Percentiles rank a stretch among this genome's conserved stretches.
These are phyloP conservation scores for Trametes maxima DNA, from an alignment of 768 basidiomycete species.

Conservation along the genomic window DNA sequence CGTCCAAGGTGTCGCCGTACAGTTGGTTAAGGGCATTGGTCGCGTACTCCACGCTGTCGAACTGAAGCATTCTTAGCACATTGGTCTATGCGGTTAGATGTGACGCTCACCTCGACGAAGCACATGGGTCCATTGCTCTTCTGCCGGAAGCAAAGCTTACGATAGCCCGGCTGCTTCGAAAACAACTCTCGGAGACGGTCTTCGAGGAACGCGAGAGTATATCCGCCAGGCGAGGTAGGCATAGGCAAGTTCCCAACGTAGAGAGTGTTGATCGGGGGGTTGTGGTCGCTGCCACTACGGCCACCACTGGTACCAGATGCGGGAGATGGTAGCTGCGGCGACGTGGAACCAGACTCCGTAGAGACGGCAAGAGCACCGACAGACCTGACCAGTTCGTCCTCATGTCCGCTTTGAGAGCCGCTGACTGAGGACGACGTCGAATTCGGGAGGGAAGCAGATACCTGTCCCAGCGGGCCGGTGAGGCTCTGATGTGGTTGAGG, in stretches of 20 bases:
- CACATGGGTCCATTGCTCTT: conserved; percentile 99
- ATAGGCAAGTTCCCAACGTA: conserved; percentile 98
- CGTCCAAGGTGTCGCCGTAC: conserved; percentile 89
- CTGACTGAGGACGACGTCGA: conserved; percentile 48
- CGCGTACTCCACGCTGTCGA: conserved; percentile 86
- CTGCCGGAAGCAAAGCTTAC: conserved; percentile 91
- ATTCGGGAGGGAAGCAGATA: conserved; percentile 37
- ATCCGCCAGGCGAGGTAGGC: conserved; percentile 67
- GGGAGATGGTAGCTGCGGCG: conserved; percentile 79
- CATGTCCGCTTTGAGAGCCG: conserved; percentile 38
- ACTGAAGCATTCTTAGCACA: conserved; percentile 47
- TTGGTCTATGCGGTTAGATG: neutral
- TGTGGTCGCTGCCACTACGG: conserved; percentile 71
- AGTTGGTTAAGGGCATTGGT: conserved; percentile 86
- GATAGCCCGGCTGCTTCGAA: conserved; percentile 76
- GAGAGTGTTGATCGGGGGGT: conserved; percentile 98
- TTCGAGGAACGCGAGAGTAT: conserved; percentile 81
- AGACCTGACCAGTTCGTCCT: conserved; percentile 38
- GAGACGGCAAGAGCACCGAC: conserved; percentile 51
- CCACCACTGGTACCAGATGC: conserved; percentile 60
- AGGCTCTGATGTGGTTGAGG: conserved; percentile 13
- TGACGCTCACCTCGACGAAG: conserved; percentile 82
- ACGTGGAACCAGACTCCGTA: conserved; percentile 56
- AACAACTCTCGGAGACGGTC: conserved; percentile 86
- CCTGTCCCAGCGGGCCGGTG: conserved; percentile 3